Evolutionary conservation across 805 yeast species (phyloP).

Genomic region (Candida wancherniae): DNA sequence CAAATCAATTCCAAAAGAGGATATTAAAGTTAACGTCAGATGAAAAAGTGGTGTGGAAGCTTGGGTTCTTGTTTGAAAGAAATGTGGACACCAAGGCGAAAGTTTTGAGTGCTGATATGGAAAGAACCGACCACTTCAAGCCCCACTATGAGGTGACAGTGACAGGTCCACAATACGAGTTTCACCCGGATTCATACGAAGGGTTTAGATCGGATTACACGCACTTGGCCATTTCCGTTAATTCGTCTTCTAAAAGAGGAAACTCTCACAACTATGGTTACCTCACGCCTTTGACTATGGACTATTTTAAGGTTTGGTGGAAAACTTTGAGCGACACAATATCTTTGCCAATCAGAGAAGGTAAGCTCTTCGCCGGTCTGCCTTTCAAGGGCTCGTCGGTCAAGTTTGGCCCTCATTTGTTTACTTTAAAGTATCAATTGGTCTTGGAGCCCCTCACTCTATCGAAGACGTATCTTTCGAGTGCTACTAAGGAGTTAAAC

Average conservation of each 20-base stretch:
- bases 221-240: conserved; percentile 46
- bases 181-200: conserved; percentile 70
- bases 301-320: conserved; percentile 43
- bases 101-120: conserved; percentile 34
- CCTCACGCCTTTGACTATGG: conserved; percentile 35
- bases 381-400: conserved; percentile 22
- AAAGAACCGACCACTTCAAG: conserved; percentile 44
- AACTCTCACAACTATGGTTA: conserved; percentile 33
- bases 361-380: conserved; percentile 24
- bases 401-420: conserved; percentile 36
- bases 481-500: conserved; percentile 18
- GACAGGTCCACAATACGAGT: conserved; percentile 51
- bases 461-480: conserved; percentile 33
- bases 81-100: conserved; percentile 32
- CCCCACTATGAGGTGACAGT: conserved; percentile 64
- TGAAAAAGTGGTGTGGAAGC: conserved; percentile 71
- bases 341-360: conserved; percentile 34
- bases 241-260: conserved; percentile 27
- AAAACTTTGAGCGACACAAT: conserved; percentile 26
- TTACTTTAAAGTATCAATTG: conserved; percentile 38
- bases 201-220: conserved; percentile 80
- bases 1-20: conserved; percentile 32
- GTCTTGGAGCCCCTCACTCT: conserved; percentile 37
- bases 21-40: conserved; percentile 52
- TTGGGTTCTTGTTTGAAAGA: conserved; percentile 71